A percentile compares a stretch with the other conserved stretches of the same genome.
Evolutionary conservation across 805 yeast genomes (phyloP).

Genomic region (Kockiozyma suomiensis): DNA sequence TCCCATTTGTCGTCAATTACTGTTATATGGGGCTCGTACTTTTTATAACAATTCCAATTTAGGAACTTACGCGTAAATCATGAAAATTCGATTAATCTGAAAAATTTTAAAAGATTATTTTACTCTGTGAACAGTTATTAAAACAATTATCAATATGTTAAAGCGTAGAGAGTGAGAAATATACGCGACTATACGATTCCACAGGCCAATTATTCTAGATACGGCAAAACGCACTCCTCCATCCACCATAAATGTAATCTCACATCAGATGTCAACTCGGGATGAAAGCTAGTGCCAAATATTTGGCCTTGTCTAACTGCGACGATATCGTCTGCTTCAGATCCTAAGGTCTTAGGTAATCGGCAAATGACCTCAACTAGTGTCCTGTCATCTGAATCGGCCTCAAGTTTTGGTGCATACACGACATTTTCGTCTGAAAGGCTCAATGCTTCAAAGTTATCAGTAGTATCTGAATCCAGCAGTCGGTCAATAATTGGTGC

Average conservation of each 20-base stretch:
- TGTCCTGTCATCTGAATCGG: constrained; percentile 6
- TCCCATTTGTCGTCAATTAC: too few relatives aligned
- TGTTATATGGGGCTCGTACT: too few relatives aligned
- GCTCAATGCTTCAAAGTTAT: background rate
- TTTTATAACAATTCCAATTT: too few relatives aligned
- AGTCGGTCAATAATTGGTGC: constrained; percentile 66
- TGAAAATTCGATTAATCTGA: too few relatives aligned
- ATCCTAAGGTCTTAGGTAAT: constrained; percentile 18
- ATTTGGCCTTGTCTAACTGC: constrained; percentile 71
- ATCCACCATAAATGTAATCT: constrained; percentile 74
- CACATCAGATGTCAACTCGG: constrained; percentile 63
- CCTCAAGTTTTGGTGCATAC: constrained; percentile 32
- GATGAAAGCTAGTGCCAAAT: constrained; percentile 79
- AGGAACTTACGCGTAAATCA: too few relatives aligned
- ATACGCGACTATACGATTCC: too few relatives aligned
- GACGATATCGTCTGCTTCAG: constrained; percentile 51
- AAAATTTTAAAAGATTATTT: too few relatives aligned
- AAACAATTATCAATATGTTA: too few relatives aligned
- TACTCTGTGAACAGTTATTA: too few relatives aligned
- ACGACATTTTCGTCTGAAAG: constrained; percentile 7
- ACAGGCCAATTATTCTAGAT: background rate
- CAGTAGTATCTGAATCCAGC: background rate
- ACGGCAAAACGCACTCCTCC: constrained; percentile 53
- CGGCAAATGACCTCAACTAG: constrained; percentile 38
- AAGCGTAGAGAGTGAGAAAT: too few relatives aligned